These are phyloP conservation scores for Kurtzmaniella quercitrusa DNA, from an alignment of 1,139 yeast genomes.

Conservation along the genomic window DNA sequence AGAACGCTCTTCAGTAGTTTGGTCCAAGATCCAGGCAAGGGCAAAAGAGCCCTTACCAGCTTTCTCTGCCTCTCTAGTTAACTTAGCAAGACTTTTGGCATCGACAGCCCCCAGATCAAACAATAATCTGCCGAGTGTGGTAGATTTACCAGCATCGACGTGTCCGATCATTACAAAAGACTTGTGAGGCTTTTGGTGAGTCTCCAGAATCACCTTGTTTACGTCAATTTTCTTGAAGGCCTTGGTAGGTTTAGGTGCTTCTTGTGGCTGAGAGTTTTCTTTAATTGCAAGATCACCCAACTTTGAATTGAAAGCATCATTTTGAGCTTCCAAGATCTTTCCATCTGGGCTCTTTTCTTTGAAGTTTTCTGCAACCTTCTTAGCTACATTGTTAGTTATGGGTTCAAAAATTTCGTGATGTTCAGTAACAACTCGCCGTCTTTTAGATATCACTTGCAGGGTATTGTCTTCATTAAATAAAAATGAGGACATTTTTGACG, in stretches of 20 bases:
- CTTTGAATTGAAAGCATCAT: constrained; percentile 43
- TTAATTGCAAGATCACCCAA: constrained; percentile 22
- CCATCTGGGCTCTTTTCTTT: constrained; percentile 83
- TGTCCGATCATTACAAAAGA: constrained; percentile 91
- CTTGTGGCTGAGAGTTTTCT: constrained; percentile 3
- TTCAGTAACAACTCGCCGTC: constrained; percentile 17
- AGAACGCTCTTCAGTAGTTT: constrained; percentile 83
- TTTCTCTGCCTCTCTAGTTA: constrained; percentile 74
- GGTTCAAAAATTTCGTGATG: constrained; percentile 23
- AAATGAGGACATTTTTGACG: constrained; percentile 14
- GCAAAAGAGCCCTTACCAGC: constrained; percentile 93
- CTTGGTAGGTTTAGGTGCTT: constrained; percentile 27
- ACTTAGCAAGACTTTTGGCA: constrained; percentile 67
- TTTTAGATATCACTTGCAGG: constrained; percentile 13
- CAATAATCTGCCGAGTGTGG: constrained; percentile 84
- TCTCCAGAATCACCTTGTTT: constrained; percentile 29
- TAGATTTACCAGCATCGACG: constrained; percentile 97
- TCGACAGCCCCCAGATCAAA: constrained; percentile 82
- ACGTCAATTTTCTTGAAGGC: constrained; percentile 40
- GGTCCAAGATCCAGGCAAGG: constrained; percentile 97
- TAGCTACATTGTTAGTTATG: constrained; percentile 37
- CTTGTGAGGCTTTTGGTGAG: constrained; percentile 54
- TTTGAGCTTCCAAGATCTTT: constrained; percentile 58
- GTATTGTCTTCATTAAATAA: constrained; percentile 13
- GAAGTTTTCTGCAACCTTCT: constrained; percentile 55